phyloP scores from a whole-genome alignment of 2,329 filamentous ascomycete species.

The Aspergillus ibericus region DNA sequence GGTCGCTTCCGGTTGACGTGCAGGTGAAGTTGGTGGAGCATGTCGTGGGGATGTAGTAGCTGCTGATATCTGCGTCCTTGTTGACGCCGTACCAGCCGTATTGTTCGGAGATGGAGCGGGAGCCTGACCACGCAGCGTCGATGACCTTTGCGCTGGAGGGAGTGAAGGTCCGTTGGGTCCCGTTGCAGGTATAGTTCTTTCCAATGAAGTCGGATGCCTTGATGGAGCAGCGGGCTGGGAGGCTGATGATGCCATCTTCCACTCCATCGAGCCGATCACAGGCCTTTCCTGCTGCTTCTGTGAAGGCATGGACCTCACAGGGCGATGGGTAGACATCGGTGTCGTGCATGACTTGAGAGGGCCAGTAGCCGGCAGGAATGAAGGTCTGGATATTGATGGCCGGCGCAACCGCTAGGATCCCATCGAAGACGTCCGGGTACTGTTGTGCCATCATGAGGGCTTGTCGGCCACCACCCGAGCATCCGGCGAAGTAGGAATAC shows the following conservation, averaged over 20 bases:
- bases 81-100: not conserved
- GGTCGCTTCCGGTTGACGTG: not conserved
- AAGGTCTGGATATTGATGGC: slow-evolving; percentile 42
- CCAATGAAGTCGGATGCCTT: slow-evolving; percentile 5
- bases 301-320: slow-evolving; percentile 12
- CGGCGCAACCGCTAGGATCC: slow-evolving; percentile 51
- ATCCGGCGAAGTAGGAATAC: slow-evolving; percentile 24
- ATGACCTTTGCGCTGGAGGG: not conserved
- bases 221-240: slow-evolving; percentile 8
- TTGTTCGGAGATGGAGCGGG: not conserved
- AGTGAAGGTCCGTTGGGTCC: not conserved
- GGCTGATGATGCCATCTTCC: slow-evolving; percentile 11
- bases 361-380: slow-evolving; percentile 20
- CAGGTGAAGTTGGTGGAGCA: not conserved
- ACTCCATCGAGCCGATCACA: slow-evolving; percentile 14
- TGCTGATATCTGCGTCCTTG: not conserved
- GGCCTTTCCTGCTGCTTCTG: not conserved
- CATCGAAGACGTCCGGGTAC: slow-evolving; percentile 59
- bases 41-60: not conserved
- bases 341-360: slow-evolving; percentile 6
- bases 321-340: not conserved
- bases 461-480: slow-evolving; percentile 25
- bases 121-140: not conserved
- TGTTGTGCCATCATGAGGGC: slow-evolving; percentile 45
- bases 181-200: not conserved